A percentile compares a stretch with the other conserved stretches of the same genome.
phyloP scores from a whole-genome alignment of 2,329 filamentous ascomycete genomes.

The Phialemonium atrogriseum region DNA sequence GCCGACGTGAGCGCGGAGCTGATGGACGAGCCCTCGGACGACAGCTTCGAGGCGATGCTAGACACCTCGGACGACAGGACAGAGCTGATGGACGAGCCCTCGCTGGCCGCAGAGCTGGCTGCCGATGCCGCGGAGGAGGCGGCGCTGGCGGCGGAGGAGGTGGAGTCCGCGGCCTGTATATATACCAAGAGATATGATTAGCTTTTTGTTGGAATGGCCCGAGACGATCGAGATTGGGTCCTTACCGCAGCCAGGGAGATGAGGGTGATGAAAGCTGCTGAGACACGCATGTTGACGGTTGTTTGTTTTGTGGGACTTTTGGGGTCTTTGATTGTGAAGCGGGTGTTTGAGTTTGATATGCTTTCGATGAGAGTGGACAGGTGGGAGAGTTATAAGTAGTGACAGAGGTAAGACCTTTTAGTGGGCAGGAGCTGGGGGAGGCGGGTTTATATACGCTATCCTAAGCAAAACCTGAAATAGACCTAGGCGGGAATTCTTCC shows the following conservation, averaged over 20 bases:
- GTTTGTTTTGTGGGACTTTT: neutral
- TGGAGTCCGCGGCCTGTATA: conserved; percentile 8
- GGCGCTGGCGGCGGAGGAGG: conserved; percentile 9
- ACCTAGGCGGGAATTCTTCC: no score
- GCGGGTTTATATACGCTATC: no score
- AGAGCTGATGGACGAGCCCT: conserved; percentile 7
- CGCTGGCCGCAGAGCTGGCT: conserved; percentile 7
- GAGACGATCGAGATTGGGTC: conserved; percentile 4
- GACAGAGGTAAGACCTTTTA: no score
- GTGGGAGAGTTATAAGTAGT: neutral
- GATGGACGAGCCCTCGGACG: conserved; percentile 17
- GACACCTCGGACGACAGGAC: conserved; percentile 14
- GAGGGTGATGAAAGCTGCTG: conserved; percentile 28
- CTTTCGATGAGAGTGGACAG: conserved; percentile 2
- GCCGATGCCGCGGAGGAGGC: conserved; percentile 13
- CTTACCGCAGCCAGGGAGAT: conserved; percentile 21
- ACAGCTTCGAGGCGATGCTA: conserved; percentile 14
- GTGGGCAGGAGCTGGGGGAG: no score
- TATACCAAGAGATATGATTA: conserved; percentile 3
- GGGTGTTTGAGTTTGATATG: conserved; percentile 3
- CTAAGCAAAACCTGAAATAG: no score
- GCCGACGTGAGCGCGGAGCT: conserved; percentile 19
- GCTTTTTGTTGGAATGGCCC: conserved; percentile 14
- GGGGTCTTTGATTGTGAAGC: neutral
- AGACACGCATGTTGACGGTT: conserved; percentile 32